Evolutionary conservation across 1,139 yeast genomes (phyloP).

Genomic region (Taphrina betulina): DNA sequence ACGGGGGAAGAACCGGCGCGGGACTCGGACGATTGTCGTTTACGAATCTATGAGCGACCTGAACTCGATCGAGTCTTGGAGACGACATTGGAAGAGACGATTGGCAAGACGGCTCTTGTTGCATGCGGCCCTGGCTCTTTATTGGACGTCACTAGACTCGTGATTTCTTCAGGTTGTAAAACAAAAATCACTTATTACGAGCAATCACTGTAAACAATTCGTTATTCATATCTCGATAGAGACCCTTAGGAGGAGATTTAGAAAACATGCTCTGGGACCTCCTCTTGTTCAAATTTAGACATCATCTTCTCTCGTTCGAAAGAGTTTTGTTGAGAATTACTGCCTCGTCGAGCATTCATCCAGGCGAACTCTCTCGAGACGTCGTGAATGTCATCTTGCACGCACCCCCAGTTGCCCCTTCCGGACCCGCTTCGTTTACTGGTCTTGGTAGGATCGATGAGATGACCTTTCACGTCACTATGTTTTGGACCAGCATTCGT

Average conservation of each 20-base stretch:
- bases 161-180: not conserved
- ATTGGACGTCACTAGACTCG: not conserved
- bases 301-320: slow-evolving; percentile 29
- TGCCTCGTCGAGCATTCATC: slow-evolving; percentile 27
- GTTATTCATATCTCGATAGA: no score
- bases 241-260: not conserved
- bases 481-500: slow-evolving; percentile 25
- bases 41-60: not conserved
- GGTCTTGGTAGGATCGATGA: slow-evolving; percentile 26
- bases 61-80: no score
- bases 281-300: slow-evolving; percentile 25
- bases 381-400: slow-evolving; percentile 23
- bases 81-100: not conserved
- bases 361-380: slow-evolving; percentile 19
- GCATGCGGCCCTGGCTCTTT: not conserved
- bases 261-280: slow-evolving; percentile 20
- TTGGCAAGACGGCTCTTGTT: not conserved
- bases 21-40: not conserved
- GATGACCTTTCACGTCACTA: slow-evolving; percentile 30
- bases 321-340: slow-evolving; percentile 20
- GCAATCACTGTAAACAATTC: no score
- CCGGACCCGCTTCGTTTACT: slow-evolving; percentile 23
- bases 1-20: not conserved
- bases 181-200: not conserved
- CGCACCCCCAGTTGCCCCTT: slow-evolving; percentile 31